Evolutionary conservation across 2,329 filamentous ascomycete genomes (phyloP).

Genomic region (Cercospora berteroae): DNA sequence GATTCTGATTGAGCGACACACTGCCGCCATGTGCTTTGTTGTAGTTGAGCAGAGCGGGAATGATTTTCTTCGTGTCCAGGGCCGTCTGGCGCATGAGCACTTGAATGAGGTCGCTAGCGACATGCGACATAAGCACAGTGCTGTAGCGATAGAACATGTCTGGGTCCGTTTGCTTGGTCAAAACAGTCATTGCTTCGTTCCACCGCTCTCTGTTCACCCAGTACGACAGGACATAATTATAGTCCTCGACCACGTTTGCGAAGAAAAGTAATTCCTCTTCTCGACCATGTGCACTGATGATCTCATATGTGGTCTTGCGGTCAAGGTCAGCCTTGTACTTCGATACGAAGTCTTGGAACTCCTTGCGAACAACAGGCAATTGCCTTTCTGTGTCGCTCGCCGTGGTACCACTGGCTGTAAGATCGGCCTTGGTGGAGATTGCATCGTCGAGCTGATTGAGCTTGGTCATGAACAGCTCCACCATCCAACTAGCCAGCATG

Average conservation of each 20-base stretch:
- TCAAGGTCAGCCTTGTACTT: conserved; percentile 87
- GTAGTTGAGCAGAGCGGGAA: conserved; percentile 91
- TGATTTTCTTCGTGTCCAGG: conserved; percentile 80
- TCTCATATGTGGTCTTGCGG: conserved; percentile 87
- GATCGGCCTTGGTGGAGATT: conserved; percentile 82
- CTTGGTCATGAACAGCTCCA: conserved; percentile 97
- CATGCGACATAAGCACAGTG: conserved; percentile 92
- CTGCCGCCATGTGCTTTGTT: conserved; percentile 66
- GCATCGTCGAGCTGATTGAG: conserved; percentile 92
- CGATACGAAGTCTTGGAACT: conserved; percentile 84
- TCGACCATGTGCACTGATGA: conserved; percentile 90
- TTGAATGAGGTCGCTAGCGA: conserved; percentile 82
- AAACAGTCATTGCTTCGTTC: conserved; percentile 78
- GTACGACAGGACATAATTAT: conserved; percentile 92
- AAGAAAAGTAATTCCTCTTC: conserved; percentile 92
- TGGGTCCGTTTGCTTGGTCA: conserved; percentile 88
- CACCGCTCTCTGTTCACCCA: conserved; percentile 96
- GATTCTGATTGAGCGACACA: conserved; percentile 68
- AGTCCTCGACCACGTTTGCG: conserved; percentile 83
- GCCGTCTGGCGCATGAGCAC: conserved; percentile 89
- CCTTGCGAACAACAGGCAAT: conserved; percentile 66
- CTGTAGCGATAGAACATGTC: conserved; percentile 97
- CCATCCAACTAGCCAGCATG: conserved; percentile 93
- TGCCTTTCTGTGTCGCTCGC: conserved; percentile 66
- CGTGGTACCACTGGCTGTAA: conserved; percentile 61